phyloP scores from a whole-genome alignment of 1,284 basidiomycete genomes.

The Puccinia polysora region DNA sequence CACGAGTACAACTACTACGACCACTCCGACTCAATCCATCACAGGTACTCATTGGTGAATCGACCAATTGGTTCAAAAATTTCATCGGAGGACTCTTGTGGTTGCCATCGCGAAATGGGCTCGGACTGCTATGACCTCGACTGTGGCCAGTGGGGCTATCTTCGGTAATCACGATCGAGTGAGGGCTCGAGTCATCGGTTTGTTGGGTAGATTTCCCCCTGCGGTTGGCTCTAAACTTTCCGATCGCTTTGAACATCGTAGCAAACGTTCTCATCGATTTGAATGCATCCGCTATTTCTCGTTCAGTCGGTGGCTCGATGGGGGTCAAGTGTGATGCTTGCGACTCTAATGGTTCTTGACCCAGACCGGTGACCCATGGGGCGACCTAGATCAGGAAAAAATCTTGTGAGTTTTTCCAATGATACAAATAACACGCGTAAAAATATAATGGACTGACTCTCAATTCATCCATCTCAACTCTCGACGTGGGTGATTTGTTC shows the following conservation, averaged over 20 bases:
- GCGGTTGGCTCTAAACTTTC: slow-evolving; percentile 2
- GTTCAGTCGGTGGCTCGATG: slow-evolving; percentile 12
- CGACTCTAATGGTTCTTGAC: neutral
- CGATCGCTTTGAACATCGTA: slow-evolving; percentile 20
- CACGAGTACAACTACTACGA: neutral
- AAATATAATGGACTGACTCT: neutral
- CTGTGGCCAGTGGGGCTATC: no score
- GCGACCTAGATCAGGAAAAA: slow-evolving; percentile 1
- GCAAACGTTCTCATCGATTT: slow-evolving; percentile 6
- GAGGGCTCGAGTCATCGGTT: no score
- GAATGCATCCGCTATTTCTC: slow-evolving; percentile 17
- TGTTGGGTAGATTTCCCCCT: no score
- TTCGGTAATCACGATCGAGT: no score
- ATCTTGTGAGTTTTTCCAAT: neutral
- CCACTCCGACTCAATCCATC: neutral
- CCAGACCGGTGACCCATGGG: neutral
- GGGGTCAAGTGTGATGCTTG: neutral
- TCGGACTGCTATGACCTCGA: no score
- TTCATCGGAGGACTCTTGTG: no score
- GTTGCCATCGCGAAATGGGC: no score
- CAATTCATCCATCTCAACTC: neutral
- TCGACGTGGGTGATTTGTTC: neutral
- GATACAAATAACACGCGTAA: neutral
- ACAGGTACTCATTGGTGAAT: neutral
- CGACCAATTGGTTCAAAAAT: neutral